A percentile compares a stretch with the other conserved stretches of the same genome.
These are phyloP conservation scores for Mycena capillaripes DNA, from an alignment of 768 basidiomycete species.

Conservation along the genomic window DNA sequence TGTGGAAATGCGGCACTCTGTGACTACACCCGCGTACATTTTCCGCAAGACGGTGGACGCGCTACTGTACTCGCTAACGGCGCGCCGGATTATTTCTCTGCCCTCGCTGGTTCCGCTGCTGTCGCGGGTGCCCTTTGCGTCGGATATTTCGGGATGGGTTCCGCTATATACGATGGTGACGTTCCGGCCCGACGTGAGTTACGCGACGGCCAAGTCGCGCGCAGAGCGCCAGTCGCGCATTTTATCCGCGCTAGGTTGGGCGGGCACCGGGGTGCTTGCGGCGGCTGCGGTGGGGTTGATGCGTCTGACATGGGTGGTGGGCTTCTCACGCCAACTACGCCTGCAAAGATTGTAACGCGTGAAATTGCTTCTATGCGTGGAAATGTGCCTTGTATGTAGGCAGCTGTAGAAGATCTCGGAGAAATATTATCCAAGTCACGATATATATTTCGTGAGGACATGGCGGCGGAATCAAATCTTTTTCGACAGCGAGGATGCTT, in stretches of 20 bases:
- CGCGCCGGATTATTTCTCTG: slow-evolving; percentile 61
- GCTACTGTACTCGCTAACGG: slow-evolving; percentile 74
- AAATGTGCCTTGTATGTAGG: slow-evolving; percentile 29
- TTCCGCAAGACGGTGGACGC: slow-evolving; percentile 87
- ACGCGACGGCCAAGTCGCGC: slow-evolving; percentile 82
- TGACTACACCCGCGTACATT: slow-evolving; percentile 84
- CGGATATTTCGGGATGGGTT: slow-evolving; percentile 83
- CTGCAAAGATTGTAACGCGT: slow-evolving; percentile 29
- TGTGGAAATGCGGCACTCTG: slow-evolving; percentile 94
- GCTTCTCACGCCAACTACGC: slow-evolving; percentile 46
- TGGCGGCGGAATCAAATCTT: slow-evolving; percentile 48
- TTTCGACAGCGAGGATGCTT: slow-evolving; percentile 44
- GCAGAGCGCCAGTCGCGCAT: slow-evolving; percentile 78
- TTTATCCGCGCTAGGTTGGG: slow-evolving; percentile 65
- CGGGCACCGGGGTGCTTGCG: slow-evolving; percentile 60
- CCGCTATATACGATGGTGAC: slow-evolving; percentile 98
- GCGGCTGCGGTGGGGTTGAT: slow-evolving; percentile 59
- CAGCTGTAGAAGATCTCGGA: slow-evolving; percentile 26
- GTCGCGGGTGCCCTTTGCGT: slow-evolving; percentile 69
- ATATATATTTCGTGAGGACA: slow-evolving; percentile 34
- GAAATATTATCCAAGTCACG: slow-evolving; percentile 29
- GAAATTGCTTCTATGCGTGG: slow-evolving; percentile 20
- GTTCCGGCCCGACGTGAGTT: slow-evolving; percentile 95
- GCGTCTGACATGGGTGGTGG: slow-evolving; percentile 51
- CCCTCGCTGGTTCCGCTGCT: slow-evolving; percentile 61